Base-by-base conservation (phyloP, 768 basidiomycete genomes). In the Gymnopilus junonius region DNA sequence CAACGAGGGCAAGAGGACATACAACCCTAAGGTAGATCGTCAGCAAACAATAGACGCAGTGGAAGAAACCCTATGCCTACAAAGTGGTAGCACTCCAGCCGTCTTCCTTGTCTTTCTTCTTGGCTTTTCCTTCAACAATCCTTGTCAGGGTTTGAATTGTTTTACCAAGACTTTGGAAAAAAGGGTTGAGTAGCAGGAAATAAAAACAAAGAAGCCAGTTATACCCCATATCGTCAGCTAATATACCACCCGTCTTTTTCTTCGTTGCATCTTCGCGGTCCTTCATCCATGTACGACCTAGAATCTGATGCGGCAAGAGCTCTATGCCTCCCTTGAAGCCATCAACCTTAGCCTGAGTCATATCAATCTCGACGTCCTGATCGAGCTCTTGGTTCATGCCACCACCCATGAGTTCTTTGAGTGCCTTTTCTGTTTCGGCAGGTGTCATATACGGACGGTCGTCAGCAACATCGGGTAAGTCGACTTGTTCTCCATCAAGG, bases 221-320 rank as follows among this genome's bases (percentile, higher is more conserved):
- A 53, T 68, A 90, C 91, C 91, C 92, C 90, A 93, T 93, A 70
- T 93, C 93, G 73, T 98, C 95, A 4, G 95, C 95, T 14, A 97
- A 78, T 67, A 98, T 95, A 0, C 97, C 97, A 1, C 97, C 96
- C 7, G 70, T 79, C 67, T 89, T 87, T 75, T 93, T 93, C 32
- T 86, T 88, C 8, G 82, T 74, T 1, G 74, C 54, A 65, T 83
- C 77, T 75, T 99, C 97, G 20, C 96, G 84, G 7, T 89, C 86
- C 23, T 80, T 80, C 92, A 99, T 95, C 96, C 96, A 99, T 25
- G 76, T 75, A 0, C 95, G 83, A 21, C 94, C 94, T 51, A 92
- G 78, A 8, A 97, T 81, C 69, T 99, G 97, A 75, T 98, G 96
- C 2, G 94, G 91, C 67, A 97, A 80, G 21, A 99, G 79, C 45